Evolutionary conservation across 2,329 filamentous ascomycete genomes (phyloP).

Genomic region (Dothidotthia symphoricarpi): DNA sequence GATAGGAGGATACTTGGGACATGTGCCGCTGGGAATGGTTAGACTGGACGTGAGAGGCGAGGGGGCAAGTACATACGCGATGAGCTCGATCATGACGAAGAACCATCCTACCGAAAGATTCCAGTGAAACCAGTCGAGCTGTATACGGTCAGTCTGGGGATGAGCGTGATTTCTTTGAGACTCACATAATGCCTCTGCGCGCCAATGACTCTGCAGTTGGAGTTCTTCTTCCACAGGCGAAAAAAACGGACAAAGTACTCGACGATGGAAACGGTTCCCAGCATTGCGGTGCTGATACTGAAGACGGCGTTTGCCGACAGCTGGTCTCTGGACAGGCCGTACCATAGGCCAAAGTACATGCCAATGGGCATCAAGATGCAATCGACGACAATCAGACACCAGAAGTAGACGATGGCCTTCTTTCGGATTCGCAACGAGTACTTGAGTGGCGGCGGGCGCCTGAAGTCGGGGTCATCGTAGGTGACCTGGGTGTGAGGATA

Average conservation of each 20-base stretch:
- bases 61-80: constrained; percentile 43
- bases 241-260: constrained; percentile 54
- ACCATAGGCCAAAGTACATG: constrained; percentile 62
- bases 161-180: not conserved
- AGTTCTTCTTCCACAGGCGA: constrained; percentile 52
- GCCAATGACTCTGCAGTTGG: constrained; percentile 54
- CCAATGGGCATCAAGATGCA: constrained; percentile 58
- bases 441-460: constrained; percentile 53
- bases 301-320: constrained; percentile 54
- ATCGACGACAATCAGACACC: constrained; percentile 59
- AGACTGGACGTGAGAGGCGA: constrained; percentile 1
- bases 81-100: constrained; percentile 57
- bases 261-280: constrained; percentile 55
- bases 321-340: constrained; percentile 48
- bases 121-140: constrained; percentile 60
- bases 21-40: constrained; percentile 42
- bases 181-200: constrained; percentile 44
- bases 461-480: constrained; percentile 43
- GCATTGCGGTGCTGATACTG: constrained; percentile 54
- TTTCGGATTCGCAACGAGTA: constrained; percentile 57
- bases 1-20: constrained; percentile 50
- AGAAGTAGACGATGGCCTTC: constrained; percentile 58
- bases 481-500: constrained; percentile 44
- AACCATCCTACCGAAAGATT: constrained; percentile 56
- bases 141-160: constrained; percentile 1